Evolutionary conservation across 129 eudicot species (phyloP), one percentile per base, ranked within the genome.

Genomic region (Pittosporum tobira): DNA sequence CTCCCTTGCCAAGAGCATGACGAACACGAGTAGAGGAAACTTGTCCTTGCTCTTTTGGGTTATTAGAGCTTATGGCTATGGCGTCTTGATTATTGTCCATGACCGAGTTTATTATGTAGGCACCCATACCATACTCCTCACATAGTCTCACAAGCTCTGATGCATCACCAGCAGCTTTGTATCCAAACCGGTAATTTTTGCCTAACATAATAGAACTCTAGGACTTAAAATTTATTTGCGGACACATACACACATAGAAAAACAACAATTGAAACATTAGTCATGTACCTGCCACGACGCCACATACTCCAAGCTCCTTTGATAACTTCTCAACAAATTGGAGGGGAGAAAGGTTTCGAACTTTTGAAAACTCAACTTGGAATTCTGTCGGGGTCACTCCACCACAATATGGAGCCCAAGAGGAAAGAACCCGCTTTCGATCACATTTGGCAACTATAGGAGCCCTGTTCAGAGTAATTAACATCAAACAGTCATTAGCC

Each of bases 1-100:
- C 91, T 46, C 99, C 96, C 50, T 67, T 69, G 57, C 81, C 73
- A 63, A 91, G 96, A 45, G 99, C 99, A 57, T 75, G 75, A 20
- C 99, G 94, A 34, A 91, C 99, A 64, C 94, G 88, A 50, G 99
- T 91, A 49, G 99, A 91, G 34, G 99, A 87, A 21, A 91, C 99
- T 65, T 91, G 99, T 31, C 99, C 99, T 83, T 61, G 75, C 71
- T 91, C 99, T 52, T 87, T 83, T 24, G 84, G 55, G 53, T 81
- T 69, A 12, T 11, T 64, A 28, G 62, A 50, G 51, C 51, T 61
- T 42, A n/a, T 27, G 64, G 51, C 70, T 63, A 25, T 43, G 19
- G 71, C 48, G 59, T 29, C 64, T 69, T 81, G 94, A 22, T 81
- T 73, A 62, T 72, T 79, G 77, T 91, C 99, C 96, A 91, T 91